Evolutionary conservation across 2,329 filamentous ascomycete genomes (phyloP).

Genomic region (Ramularia endophylla): DNA sequence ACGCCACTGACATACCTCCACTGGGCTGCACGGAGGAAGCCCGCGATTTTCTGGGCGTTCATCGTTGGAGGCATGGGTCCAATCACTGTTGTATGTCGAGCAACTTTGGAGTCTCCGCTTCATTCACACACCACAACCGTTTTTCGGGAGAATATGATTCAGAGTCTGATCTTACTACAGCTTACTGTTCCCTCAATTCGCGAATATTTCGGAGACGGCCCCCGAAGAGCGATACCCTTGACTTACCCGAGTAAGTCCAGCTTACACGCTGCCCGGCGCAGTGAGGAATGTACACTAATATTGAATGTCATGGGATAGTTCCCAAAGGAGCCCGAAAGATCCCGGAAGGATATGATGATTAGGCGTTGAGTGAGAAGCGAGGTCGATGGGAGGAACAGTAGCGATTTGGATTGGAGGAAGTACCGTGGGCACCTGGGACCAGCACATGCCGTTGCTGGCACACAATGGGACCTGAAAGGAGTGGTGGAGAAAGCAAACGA

Average conservation of each 20-base stretch:
- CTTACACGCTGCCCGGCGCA: background rate
- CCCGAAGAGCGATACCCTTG: constrained; percentile 67
- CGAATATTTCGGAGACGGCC: constrained; percentile 64
- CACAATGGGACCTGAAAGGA: too few relatives aligned
- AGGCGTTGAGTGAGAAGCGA: background rate
- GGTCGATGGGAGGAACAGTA: background rate
- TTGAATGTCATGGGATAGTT: constrained; percentile 28
- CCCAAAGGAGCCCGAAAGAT: constrained; percentile 42
- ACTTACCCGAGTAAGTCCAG: constrained; percentile 87
- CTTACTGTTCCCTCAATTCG: constrained; percentile 68
- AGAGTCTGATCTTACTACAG: constrained; percentile 15
- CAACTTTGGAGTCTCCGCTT: too few relatives aligned
- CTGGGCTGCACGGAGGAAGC: constrained; percentile 83
- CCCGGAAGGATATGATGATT: constrained; percentile 44
- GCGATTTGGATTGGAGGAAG: too few relatives aligned
- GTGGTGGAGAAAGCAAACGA: too few relatives aligned
- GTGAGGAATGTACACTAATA: constrained; percentile 2
- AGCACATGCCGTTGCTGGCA: too few relatives aligned
- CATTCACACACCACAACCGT: too few relatives aligned
- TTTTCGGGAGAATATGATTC: background rate
- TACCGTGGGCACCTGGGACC: too few relatives aligned
- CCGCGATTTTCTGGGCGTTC: constrained; percentile 85
- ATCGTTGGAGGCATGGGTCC: constrained; percentile 70
- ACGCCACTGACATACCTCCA: constrained; percentile 76
- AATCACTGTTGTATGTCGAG: constrained; percentile 30